A percentile compares a stretch with the other conserved stretches of the same genome.
Conservation (phyloP, 371 early-diverging fungal genomes). For the Syncephalastrum racemosum region DNA sequence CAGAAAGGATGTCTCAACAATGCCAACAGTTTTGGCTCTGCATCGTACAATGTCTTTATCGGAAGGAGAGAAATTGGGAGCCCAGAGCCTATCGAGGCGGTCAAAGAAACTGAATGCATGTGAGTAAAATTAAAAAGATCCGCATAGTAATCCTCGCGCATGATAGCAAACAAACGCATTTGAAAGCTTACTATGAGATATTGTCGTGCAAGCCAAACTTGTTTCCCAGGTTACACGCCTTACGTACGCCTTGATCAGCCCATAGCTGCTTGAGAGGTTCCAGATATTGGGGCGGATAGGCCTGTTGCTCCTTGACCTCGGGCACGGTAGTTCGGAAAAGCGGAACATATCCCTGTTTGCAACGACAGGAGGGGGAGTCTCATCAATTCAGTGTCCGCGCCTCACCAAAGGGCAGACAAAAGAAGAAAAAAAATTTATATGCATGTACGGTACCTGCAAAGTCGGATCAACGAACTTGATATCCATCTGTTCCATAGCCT, state of each 20-base stretch:
- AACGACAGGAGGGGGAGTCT: constrained; percentile 47
- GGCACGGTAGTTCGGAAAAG: constrained; percentile 4
- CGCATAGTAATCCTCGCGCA: neutral
- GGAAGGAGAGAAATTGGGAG: constrained; percentile 67
- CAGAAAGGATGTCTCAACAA: constrained; percentile 77
- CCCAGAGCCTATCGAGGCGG: constrained; percentile 70
- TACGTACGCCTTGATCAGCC: constrained; percentile 67
- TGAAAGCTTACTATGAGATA: constrained; percentile 59
- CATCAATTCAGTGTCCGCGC: constrained; percentile 75
- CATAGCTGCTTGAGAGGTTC: constrained; percentile 47
- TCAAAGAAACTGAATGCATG: constrained; percentile 66
- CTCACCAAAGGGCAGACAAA: constrained; percentile 29
- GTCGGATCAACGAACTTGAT: constrained; percentile 22
- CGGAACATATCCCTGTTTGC: constrained; percentile 64
- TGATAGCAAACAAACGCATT: neutral
- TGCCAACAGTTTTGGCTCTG: constrained; percentile 79
- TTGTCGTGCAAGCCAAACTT: constrained; percentile 86
- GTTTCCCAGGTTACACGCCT: constrained; percentile 60
- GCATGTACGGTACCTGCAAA: constrained; percentile 37
- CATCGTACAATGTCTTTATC: constrained; percentile 80
- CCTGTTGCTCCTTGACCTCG: neutral
- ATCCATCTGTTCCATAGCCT: constrained; percentile 70
- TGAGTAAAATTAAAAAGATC: neutral
- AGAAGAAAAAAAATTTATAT: too few relatives aligned
- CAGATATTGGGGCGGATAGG: constrained; percentile 10